Percentiles rank a stretch among this genome's conserved stretches.
Evolutionary conservation across 108 stramenopile genomes (phyloP).

Genomic region (Seminavis robusta): DNA sequence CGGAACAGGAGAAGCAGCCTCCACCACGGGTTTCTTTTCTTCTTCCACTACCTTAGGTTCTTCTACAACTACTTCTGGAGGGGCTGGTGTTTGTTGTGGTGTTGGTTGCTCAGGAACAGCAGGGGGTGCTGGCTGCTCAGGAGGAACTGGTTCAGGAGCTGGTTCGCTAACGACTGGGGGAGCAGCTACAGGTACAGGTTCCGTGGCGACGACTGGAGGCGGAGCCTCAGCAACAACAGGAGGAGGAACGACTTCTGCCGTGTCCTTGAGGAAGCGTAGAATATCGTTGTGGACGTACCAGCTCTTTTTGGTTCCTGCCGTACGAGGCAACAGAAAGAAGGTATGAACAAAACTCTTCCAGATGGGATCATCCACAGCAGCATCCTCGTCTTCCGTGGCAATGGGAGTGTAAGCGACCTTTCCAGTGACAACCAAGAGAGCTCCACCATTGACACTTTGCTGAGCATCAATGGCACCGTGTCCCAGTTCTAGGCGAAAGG

Average conservation of each 20-base stretch:
- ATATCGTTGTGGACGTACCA: conserved; percentile 80
- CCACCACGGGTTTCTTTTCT: conserved; percentile 3
- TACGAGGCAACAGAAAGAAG: conserved; percentile 56
- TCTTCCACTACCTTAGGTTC: too few species aligned
- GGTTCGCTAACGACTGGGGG: neutral
- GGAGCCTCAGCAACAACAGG: conserved; percentile 2
- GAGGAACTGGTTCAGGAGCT: neutral
- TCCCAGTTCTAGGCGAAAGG: conserved; percentile 47
- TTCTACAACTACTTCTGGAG: too few species aligned
- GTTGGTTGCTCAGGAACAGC: neutral
- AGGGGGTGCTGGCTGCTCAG: neutral
- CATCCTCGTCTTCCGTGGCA: conserved; percentile 10
- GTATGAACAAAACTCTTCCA: conserved; percentile 70
- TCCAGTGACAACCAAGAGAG: conserved; percentile 77
- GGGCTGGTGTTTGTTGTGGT: too few species aligned
- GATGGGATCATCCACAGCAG: neutral
- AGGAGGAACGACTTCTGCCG: conserved; percentile 4
- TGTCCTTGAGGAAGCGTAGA: conserved; percentile 56
- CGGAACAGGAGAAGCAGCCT: too few species aligned
- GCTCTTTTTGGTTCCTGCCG: conserved; percentile 47
- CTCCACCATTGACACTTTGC: conserved; percentile 59
- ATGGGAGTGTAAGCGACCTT: conserved; percentile 35
- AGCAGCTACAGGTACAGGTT: neutral
- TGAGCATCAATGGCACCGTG: conserved; percentile 85
- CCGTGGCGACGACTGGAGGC: conserved; percentile 1